Base-by-base conservation (phyloP, 2,329 filamentous ascomycete species). In the Cytospora piceae region DNA sequence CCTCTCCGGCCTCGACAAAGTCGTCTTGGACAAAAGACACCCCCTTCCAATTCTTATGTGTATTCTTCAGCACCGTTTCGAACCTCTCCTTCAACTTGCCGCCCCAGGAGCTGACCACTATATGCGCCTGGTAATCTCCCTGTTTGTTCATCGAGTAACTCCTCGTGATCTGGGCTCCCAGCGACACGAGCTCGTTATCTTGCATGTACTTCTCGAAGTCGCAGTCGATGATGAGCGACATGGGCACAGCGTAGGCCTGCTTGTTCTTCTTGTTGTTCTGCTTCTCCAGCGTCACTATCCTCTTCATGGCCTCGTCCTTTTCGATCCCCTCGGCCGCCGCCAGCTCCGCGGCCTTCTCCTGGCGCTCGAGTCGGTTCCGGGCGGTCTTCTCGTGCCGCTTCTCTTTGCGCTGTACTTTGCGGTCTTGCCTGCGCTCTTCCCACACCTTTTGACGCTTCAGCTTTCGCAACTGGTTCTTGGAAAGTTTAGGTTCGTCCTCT, bases 151-250 rank as follows among this genome's bases (percentile, higher is more conserved):
- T 93, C 24, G 93, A 93, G 78, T 99, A 99, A 65, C 86, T 90
- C 64, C 95, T 83, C 11, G 93, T 96, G 68, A 99, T 83, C 77
- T 99, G 95, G 65, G 88, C 87, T 1, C 87, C 87, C 15, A 99
- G 83, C 5, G 93, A 97, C 63, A 94, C 88, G 34, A 91, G 82
- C 78, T 99, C 95, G 71, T 91, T 90, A 46, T 94, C 91, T 59
- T 83, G 84, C 95, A 99, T 99, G 73, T 94, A 85, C 52, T 91
- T 82, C 76, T 99, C 94, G 75, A 96, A 99, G 70, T 91, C 88
- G 78, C 94, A 98, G 79, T 99, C 95, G 69, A 99, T 81, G 66
- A 99, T 83, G 70, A 99, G 81, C 0, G 92, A 87, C 27, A 98
- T 80, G 1, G 94, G 93, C 0, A 96, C 84, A 64, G 87, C 58